Evolutionary conservation across 108 stramenopile genomes (phyloP).

Genomic region (Bacterosira constricta): DNA sequence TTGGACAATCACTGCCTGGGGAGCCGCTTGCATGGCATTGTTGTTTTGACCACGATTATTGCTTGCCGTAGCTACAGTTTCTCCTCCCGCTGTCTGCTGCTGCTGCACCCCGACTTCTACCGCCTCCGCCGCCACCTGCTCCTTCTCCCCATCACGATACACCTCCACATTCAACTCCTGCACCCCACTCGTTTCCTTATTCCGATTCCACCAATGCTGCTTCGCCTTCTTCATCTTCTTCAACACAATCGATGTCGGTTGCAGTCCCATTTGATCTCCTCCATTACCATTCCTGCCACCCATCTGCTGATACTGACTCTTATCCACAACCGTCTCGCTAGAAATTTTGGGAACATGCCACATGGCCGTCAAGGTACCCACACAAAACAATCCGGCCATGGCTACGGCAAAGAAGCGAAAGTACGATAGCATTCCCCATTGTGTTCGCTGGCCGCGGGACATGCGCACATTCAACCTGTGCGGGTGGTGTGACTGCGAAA

Average conservation of each 20-base stretch:
- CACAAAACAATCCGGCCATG: conserved; percentile 13
- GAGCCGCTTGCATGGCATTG: neutral
- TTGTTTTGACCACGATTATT: neutral
- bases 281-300: neutral
- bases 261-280: neutral
- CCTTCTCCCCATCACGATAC: conserved; percentile 12
- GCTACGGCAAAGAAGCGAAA: conserved; percentile 14
- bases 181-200: neutral
- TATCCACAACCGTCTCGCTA: neutral
- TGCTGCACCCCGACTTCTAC: neutral
- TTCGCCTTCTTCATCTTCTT: conserved; percentile 43
- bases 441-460: neutral
- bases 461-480: too few relatives aligned
- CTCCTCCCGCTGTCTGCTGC: too few relatives aligned
- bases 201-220: conserved; percentile 19
- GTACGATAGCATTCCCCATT: conserved; percentile 9
- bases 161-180: conserved; percentile 2
- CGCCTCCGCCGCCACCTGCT: neutral
- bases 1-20: conserved; percentile 23
- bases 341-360: too few relatives aligned
- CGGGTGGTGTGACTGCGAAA: too few relatives aligned
- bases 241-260: conserved; percentile 1
- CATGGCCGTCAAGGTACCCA: conserved; percentile 26
- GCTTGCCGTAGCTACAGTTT: neutral
- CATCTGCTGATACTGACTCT: neutral